These are phyloP conservation scores for Metschnikowia reukaufii DNA, from an alignment of 805 yeast genomes.

Conservation along the genomic window DNA sequence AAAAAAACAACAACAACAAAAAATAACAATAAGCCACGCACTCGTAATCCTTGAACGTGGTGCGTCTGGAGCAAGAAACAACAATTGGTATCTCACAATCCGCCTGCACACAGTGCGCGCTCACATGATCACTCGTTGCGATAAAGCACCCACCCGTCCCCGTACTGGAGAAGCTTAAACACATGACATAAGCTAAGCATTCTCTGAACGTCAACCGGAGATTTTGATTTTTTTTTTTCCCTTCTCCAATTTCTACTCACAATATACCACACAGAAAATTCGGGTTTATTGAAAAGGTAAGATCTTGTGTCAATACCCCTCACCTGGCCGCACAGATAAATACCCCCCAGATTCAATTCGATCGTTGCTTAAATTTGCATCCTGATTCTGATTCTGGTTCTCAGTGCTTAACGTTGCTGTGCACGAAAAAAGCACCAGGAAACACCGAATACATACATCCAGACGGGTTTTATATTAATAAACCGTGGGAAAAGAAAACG, in stretches of 20 bases:
- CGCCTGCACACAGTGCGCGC: slow-evolving; percentile 13
- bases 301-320: no score
- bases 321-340: no score
- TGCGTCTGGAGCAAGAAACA: not conserved
- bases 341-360: not conserved
- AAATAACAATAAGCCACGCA: no score
- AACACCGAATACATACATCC: not conserved
- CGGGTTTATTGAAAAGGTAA: no score
- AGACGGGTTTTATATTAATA: no score
- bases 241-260: no score
- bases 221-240: not conserved
- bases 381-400: not conserved
- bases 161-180: slow-evolving; percentile 1
- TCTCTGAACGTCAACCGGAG: not conserved
- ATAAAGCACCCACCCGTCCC: slow-evolving; percentile 13
- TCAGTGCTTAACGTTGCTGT: not conserved
- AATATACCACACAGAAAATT: no score
- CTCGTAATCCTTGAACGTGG: no score
- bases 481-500: no score
- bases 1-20: no score
- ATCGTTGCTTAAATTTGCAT: not conserved
- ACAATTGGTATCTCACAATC: not conserved
- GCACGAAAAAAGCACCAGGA: not conserved
- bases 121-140: slow-evolving; percentile 12
- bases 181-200: slow-evolving; percentile 7